Base-by-base conservation (phyloP, 768 basidiomycete species). In the Podaxis mareebaensis region DNA sequence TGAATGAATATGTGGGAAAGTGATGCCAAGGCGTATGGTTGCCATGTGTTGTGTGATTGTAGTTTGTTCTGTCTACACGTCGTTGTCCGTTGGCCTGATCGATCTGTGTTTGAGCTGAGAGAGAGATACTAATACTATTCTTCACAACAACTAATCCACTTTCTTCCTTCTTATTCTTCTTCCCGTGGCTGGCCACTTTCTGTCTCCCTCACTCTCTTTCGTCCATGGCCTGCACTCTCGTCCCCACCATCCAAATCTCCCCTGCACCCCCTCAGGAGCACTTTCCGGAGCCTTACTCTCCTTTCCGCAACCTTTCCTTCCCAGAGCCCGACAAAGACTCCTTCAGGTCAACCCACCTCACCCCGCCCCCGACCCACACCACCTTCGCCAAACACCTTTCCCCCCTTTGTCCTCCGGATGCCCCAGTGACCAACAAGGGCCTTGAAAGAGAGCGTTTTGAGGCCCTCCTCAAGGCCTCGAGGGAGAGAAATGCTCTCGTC, bases 171-270 rank as follows among this genome's bases (percentile, higher is more conserved):
- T 74, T 74, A 70, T 69, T 74, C 71, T 66, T 67, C 69, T 71
- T 69, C 82, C 77, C 69, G 73, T 69, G 67, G 68, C 72, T 71
- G 68, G 70, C 65, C 66, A 68, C 64, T 67, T 61, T 60, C 63
- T 33, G 49, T 63, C 63, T 33, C 60, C 70, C 70, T 66, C 62
- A 60, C 64, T 65, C 38, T 52, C 33, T 7, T 72, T 69, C 65
- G 62, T 64, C 67, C 74, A 85, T 84, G 83, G 72, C 73, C 74
- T 64, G 73, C 63, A 74, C 78, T 60, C 76, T 81, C 62, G 75
- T 91, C 68, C 90, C 91, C 67, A 78, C 83, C 66, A 92, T 93
- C 67, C 83, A 80, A 67, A 85, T 93, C 70, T 91, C 88, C 22
- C 85, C 80, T 38, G 85, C 90, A 53, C 85, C 87, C 3, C 83